Evolutionary conservation across 2,329 filamentous ascomycete species (phyloP).

Genomic region (Diaporthe longicolla): DNA sequence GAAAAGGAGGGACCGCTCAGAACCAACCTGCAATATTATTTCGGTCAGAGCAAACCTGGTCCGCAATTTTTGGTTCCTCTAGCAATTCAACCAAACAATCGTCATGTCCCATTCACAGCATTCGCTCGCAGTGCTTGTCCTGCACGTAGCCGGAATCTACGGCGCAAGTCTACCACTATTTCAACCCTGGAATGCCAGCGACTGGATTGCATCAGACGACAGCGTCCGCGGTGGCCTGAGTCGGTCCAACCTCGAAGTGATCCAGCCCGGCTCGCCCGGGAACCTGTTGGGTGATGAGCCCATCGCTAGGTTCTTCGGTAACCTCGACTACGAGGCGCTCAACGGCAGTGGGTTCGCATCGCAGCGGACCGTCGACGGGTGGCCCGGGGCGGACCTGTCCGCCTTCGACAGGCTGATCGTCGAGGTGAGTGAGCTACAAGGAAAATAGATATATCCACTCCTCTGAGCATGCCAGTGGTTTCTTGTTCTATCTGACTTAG

Average conservation of each 20-base stretch:
- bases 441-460: no score
- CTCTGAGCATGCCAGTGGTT: no score
- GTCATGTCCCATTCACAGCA: not conserved
- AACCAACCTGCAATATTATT: not conserved
- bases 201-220: conserved; percentile 72
- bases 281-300: not conserved
- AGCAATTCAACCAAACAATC: not conserved
- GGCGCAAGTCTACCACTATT: conserved; percentile 34
- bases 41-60: not conserved
- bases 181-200: conserved; percentile 58
- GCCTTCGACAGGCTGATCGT: conserved; percentile 66
- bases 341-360: conserved; percentile 76
- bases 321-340: conserved; percentile 71
- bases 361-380: conserved; percentile 66
- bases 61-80: not conserved
- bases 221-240: conserved; percentile 70
- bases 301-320: conserved; percentile 62
- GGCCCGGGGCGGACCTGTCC: conserved; percentile 67
- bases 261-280: conserved; percentile 45
- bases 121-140: not conserved
- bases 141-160: not conserved
- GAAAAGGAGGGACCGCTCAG: not conserved
- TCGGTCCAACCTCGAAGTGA: conserved; percentile 46
- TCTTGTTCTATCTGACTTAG: no score
- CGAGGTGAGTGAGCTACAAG: conserved; percentile 47